Percentiles rank a stretch among this genome's conserved stretches.
These are phyloP conservation scores for Arthrobotrys entomopaga DNA, from an alignment of 2,329 filamentous ascomycete genomes.

Conservation along the genomic window DNA sequence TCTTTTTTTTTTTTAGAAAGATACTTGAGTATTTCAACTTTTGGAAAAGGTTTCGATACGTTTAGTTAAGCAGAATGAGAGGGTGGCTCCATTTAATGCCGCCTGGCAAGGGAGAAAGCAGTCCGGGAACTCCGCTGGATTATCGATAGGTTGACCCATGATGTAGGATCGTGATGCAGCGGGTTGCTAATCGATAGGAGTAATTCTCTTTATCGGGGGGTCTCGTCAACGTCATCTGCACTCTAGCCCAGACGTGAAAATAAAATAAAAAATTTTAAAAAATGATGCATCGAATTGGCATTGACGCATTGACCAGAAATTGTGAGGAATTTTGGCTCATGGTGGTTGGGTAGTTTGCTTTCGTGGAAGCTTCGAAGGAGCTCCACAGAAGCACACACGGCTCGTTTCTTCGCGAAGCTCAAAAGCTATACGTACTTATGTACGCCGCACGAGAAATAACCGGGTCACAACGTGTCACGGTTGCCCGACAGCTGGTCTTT, in stretches of 20 bases:
- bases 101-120: conserved; percentile 18
- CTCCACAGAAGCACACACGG: conserved; percentile 38
- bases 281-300: conserved; percentile 5
- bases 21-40: too few species aligned
- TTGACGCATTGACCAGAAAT: conserved; percentile 25
- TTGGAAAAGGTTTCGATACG: background rate
- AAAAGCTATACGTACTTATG: too few species aligned
- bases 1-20: conserved; percentile 27
- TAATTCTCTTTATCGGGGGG: conserved; percentile 18
- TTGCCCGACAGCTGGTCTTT: background rate
- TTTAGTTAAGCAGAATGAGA: background rate
- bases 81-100: conserved; percentile 10
- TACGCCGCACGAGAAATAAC: conserved; percentile 45
- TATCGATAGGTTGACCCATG: conserved; percentile 42
- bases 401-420: conserved; percentile 12
- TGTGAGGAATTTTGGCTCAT: background rate
- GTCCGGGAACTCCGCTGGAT: conserved; percentile 49
- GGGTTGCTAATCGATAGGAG: conserved; percentile 34
- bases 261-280: conserved; percentile 17
- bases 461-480: conserved; percentile 20
- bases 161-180: conserved; percentile 32
- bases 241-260: background rate
- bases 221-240: conserved; percentile 29
- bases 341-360: background rate
- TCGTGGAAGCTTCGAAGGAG: conserved; percentile 43